phyloP scores from a whole-genome alignment of 2,329 filamentous ascomycete species.

The Ceratocystis papillata region DNA sequence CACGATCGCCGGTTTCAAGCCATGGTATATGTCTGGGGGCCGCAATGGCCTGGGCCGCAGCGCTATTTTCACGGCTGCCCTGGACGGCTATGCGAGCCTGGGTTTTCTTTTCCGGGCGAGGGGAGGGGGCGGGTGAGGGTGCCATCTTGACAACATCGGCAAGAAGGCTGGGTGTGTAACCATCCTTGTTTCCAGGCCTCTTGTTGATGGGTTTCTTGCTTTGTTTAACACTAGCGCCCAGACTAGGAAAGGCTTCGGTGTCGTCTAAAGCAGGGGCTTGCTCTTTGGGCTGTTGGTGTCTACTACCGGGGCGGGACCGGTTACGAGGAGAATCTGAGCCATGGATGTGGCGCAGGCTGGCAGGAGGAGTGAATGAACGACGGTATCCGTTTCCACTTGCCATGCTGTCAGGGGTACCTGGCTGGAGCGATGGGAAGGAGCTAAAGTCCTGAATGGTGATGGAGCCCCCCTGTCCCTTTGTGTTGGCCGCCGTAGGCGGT shows the following conservation, averaged over 20 bases:
- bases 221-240: slow-evolving; percentile 63
- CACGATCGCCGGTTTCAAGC: slow-evolving; percentile 83
- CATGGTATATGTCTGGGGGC: slow-evolving; percentile 88
- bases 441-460: slow-evolving; percentile 76
- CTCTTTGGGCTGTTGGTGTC: slow-evolving; percentile 49
- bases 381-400: slow-evolving; percentile 38
- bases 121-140: slow-evolving; percentile 63
- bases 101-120: slow-evolving; percentile 48
- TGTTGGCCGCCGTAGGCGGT: slow-evolving; percentile 40
- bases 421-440: slow-evolving; percentile 67
- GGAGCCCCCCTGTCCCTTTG: slow-evolving; percentile 45
- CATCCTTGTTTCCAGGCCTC: slow-evolving; percentile 71
- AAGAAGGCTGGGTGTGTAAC: slow-evolving; percentile 60
- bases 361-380: slow-evolving; percentile 52
- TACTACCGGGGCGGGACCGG: slow-evolving; percentile 73
- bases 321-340: slow-evolving; percentile 54
- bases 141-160: slow-evolving; percentile 95
- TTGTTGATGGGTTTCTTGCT: slow-evolving; percentile 92
- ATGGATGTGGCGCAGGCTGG: slow-evolving; percentile 56
- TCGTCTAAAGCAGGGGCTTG: slow-evolving; percentile 71
- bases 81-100: slow-evolving; percentile 51
- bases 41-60: slow-evolving; percentile 71
- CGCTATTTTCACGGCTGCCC: slow-evolving; percentile 62
- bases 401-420: slow-evolving; percentile 49
- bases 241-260: slow-evolving; percentile 84